These are phyloP conservation scores for Lactifluus piperatus DNA, from an alignment of 768 basidiomycete species.

Conservation along the genomic window DNA sequence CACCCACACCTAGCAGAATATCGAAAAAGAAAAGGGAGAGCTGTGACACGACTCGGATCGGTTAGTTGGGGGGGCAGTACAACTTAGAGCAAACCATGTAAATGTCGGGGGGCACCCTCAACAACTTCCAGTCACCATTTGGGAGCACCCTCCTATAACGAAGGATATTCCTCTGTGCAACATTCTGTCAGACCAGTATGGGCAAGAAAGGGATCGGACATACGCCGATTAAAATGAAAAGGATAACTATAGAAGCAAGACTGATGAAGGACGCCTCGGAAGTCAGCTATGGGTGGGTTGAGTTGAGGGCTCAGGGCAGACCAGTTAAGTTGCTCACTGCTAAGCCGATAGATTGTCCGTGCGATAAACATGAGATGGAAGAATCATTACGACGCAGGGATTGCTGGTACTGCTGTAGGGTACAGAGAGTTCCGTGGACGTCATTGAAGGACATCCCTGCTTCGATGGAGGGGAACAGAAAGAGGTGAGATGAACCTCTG, in stretches of 20 bases:
- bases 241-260: not conserved
- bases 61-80: not conserved
- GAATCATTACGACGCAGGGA: not conserved
- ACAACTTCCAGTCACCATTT: constrained; percentile 18
- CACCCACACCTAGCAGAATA: constrained; percentile 32
- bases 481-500: too few species aligned
- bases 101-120: constrained; percentile 33
- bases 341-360: constrained; percentile 31
- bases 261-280: constrained; percentile 26
- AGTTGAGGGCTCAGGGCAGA: not conserved
- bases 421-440: constrained; percentile 8
- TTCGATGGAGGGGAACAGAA: not conserved
- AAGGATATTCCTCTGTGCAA: constrained; percentile 8
- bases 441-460: not conserved
- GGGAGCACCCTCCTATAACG: not conserved
- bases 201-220: not conserved
- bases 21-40: constrained; percentile 27
- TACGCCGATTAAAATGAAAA: constrained; percentile 8
- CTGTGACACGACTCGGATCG: constrained; percentile 20
- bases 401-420: not conserved
- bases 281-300: constrained; percentile 24
- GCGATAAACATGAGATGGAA: constrained; percentile 24
- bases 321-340: constrained; percentile 23
- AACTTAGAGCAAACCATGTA: constrained; percentile 29
- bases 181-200: not conserved